A percentile compares a stretch with the other conserved stretches of the same genome.
Conservation (phyloP, 2,329 filamentous ascomycete genomes). For the Monilinia laxa region DNA sequence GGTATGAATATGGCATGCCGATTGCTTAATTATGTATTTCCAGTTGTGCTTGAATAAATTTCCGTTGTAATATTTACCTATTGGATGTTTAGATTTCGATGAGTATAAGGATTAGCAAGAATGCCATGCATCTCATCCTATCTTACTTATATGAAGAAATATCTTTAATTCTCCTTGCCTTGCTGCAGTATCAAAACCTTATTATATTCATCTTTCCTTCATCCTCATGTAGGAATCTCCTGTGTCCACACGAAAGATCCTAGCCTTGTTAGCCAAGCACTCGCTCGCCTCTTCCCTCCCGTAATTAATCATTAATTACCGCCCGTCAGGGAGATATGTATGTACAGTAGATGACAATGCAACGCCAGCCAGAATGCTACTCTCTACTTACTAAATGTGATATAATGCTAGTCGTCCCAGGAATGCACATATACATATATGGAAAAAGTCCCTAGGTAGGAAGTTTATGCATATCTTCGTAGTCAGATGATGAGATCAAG, state of each 20-base stretch:
- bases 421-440: neutral
- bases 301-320: constrained; percentile 1
- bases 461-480: neutral
- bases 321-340: neutral
- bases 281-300: constrained; percentile 20
- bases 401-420: neutral
- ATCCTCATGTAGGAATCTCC: neutral
- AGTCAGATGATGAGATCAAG: constrained; percentile 17
- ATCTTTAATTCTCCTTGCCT: neutral
- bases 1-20: neutral
- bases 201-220: neutral
- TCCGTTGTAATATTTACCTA: neutral
- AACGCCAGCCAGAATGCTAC: neutral
- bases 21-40: neutral
- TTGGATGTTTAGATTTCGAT: neutral
- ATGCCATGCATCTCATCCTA: neutral
- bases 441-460: neutral
- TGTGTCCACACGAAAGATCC: neutral
- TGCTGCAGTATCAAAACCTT: neutral
- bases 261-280: constrained; percentile 10
- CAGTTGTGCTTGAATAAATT: neutral
- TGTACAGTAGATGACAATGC: neutral
- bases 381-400: neutral
- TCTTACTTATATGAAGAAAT: neutral
- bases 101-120: neutral